Evolutionary conservation across 805 yeast species (phyloP).

Genomic region (Torulaspora quercuum): DNA sequence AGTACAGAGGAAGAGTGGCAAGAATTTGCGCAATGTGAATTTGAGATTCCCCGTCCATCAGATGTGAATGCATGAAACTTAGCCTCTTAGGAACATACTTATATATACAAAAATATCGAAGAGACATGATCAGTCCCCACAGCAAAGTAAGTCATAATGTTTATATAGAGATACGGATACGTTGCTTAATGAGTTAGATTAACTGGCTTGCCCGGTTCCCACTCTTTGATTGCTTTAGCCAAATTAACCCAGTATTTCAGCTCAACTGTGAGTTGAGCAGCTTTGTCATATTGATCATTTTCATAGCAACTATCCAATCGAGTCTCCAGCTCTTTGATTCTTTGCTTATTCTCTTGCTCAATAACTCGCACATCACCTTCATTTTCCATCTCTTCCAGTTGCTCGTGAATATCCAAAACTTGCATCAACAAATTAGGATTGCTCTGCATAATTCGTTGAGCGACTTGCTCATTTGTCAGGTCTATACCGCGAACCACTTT

Average conservation of each 20-base stretch:
- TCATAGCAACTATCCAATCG: constrained; percentile 47
- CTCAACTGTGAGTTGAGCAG: constrained; percentile 64
- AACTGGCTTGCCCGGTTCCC: constrained; percentile 71
- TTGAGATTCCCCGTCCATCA: constrained; percentile 44
- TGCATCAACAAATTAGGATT: constrained; percentile 64
- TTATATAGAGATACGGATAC: constrained; percentile 6
- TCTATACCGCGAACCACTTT: constrained; percentile 47
- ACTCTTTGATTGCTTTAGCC: constrained; percentile 65
- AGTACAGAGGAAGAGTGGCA: constrained; percentile 53
- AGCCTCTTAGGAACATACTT: too few species aligned
- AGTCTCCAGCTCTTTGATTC: constrained; percentile 48
- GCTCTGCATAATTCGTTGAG: constrained; percentile 42
- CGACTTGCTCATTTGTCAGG: constrained; percentile 55
- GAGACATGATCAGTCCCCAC: too few species aligned
- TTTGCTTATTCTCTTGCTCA: constrained; percentile 51
- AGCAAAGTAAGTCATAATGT: too few species aligned
- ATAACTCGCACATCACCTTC: constrained; percentile 56
- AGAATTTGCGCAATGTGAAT: constrained; percentile 66
- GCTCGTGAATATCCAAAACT: constrained; percentile 82
- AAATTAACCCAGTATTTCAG: constrained; percentile 84
- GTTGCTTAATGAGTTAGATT: constrained; percentile 53
- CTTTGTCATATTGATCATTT: constrained; percentile 49
- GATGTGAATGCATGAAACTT: constrained; percentile 17
- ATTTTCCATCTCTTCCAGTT: constrained; percentile 59
- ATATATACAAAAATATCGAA: constrained; percentile 1